Evolutionary conservation across 164 flowering plant species (phyloP).

Genomic region (Vitis rupestris): DNA sequence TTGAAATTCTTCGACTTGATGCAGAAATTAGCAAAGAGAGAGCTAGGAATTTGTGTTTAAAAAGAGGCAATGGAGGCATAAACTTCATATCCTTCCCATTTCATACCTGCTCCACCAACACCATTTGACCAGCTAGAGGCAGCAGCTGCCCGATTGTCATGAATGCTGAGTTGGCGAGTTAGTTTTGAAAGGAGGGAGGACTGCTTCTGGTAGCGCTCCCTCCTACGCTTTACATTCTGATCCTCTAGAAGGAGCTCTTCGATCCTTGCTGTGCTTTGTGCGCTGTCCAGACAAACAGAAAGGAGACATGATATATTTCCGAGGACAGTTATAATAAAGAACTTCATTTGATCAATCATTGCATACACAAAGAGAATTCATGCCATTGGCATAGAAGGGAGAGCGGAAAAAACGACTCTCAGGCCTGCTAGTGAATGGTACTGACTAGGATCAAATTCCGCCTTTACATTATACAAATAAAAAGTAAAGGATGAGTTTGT

Average conservation of each 20-base stretch:
- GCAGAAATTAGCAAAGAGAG: too few species aligned
- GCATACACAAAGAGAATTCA: too few species aligned
- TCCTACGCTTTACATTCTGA: constrained; percentile 75
- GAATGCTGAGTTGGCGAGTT: constrained; percentile 77
- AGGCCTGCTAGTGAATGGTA: too few species aligned
- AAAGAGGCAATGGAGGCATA: too few species aligned
- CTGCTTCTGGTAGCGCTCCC: constrained; percentile 87
- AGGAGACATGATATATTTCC: background rate
- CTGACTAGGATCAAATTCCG: too few species aligned
- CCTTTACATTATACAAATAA: background rate
- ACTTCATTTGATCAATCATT: background rate
- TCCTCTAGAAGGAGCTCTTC: constrained; percentile 93
- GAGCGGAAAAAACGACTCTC: too few species aligned
- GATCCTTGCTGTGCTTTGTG: constrained; percentile 74
- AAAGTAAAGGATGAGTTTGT: background rate
- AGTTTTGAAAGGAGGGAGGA: constrained; percentile 85
- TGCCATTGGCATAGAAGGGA: too few species aligned
- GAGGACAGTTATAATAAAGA: background rate
- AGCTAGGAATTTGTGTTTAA: too few species aligned
- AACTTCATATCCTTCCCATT: background rate
- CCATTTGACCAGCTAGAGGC: constrained; percentile 64
- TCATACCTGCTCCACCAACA: constrained; percentile 51
- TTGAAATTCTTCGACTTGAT: too few species aligned
- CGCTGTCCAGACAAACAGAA: constrained; percentile 28
- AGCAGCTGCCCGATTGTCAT: constrained; percentile 89